Conservation (phyloP, 345 rosid genomes). For the Physaria fendleri region DNA sequence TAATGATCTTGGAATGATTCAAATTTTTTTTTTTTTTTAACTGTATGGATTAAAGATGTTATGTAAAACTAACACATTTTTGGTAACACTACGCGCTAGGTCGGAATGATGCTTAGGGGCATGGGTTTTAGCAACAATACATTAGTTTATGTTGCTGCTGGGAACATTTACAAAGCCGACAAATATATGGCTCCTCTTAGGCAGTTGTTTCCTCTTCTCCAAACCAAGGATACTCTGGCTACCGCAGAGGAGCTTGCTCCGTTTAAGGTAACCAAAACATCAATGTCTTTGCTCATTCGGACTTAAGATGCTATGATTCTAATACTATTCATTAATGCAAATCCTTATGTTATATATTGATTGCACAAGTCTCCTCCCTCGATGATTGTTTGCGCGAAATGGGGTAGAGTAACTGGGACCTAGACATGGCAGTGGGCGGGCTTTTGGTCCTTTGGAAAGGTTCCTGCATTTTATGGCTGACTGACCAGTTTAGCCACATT, state of each 20-base stretch:
- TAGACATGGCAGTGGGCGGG: too few relatives aligned
- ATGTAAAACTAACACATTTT: background rate
- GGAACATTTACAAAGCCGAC: constrained; percentile 85
- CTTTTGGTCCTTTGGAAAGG: too few relatives aligned
- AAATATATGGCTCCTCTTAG: constrained; percentile 85
- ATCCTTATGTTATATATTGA: too few relatives aligned
- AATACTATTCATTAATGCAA: background rate
- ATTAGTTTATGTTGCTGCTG: constrained; percentile 76
- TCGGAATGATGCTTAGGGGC: constrained; percentile 98
- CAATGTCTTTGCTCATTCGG: background rate
- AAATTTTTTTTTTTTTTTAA: too few relatives aligned
- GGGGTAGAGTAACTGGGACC: background rate
- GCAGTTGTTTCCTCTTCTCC: constrained; percentile 84
- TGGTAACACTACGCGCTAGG: constrained; percentile 42
- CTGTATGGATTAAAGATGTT: background rate
- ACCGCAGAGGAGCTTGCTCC: constrained; percentile 77
- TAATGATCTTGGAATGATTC: too few relatives aligned
- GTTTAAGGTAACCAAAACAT: constrained; percentile 50
- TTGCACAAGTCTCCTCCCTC: too few relatives aligned
- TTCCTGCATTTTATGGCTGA: too few relatives aligned
- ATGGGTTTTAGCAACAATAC: constrained; percentile 89
- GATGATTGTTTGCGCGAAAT: background rate
- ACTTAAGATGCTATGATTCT: background rate
- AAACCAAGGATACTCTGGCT: constrained; percentile 82
- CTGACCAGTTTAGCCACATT: too few relatives aligned